phyloP scores from a whole-genome alignment of 1,284 basidiomycete species.

The Chalciporus sp. region DNA sequence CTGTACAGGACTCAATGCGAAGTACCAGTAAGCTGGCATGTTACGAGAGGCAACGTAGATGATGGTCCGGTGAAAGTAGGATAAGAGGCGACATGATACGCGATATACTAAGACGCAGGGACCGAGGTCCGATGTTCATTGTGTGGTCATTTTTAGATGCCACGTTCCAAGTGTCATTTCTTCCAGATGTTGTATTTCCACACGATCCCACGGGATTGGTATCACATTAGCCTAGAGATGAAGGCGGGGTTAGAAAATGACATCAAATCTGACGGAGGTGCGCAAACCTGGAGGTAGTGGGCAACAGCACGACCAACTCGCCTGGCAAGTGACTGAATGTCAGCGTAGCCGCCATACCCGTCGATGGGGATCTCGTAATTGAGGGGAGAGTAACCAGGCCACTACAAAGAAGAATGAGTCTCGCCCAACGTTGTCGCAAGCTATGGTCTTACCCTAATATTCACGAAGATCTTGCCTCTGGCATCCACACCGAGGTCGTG shows the following conservation, averaged over 20 bases:
- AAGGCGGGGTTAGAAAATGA: constrained; percentile 17
- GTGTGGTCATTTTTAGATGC: constrained; percentile 55
- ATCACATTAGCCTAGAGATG: constrained; percentile 58
- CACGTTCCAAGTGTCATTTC: constrained; percentile 68
- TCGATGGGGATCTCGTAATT: constrained; percentile 78
- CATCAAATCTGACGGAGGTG: constrained; percentile 2
- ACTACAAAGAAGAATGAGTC: constrained; percentile 43
- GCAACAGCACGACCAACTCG: constrained; percentile 69
- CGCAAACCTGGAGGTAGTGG: constrained; percentile 70
- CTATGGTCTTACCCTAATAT: constrained; percentile 52
- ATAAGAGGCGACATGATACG: constrained; percentile 8
- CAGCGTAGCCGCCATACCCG: constrained; percentile 62
- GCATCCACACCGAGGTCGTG: constrained; percentile 66
- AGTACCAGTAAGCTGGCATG: not conserved
- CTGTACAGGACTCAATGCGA: constrained; percentile 22
- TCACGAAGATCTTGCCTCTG: constrained; percentile 60
- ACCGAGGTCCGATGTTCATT: constrained; percentile 30
- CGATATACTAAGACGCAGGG: constrained; percentile 8
- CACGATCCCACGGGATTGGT: constrained; percentile 65
- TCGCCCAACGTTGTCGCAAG: not conserved
- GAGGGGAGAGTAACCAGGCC: constrained; percentile 69
- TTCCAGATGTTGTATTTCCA: constrained; percentile 72
- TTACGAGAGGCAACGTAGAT: not conserved
- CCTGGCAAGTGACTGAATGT: constrained; percentile 66
- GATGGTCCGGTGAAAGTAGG: constrained; percentile 12